A percentile compares a stretch with the other conserved stretches of the same genome.
These are phyloP conservation scores for Sporothrix protearum DNA, from an alignment of 2,329 filamentous ascomycete species.

Conservation along the genomic window DNA sequence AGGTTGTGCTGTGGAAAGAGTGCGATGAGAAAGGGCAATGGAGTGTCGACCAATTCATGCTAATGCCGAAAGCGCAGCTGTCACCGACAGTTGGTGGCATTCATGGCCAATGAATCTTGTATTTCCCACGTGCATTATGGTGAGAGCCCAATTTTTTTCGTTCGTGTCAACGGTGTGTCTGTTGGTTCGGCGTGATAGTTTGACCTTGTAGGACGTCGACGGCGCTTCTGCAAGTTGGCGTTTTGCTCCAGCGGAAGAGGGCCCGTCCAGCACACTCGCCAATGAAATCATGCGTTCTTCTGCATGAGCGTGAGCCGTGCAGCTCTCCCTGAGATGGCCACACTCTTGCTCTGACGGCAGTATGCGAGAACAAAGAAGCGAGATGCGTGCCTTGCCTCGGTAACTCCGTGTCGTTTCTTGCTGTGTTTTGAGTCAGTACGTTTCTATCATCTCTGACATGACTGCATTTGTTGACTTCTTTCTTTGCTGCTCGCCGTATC, in stretches of 20 bases:
- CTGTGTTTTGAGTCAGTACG: not conserved
- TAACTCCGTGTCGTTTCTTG: not conserved
- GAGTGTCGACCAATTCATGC: not conserved
- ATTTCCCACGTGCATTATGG: not conserved
- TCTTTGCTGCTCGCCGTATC: not conserved
- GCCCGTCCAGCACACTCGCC: not conserved
- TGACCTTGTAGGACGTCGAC: not conserved
- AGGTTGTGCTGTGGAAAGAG: no score
- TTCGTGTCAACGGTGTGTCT: not conserved
- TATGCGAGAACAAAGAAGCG: not conserved
- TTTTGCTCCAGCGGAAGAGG: not conserved
- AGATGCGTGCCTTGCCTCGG: not conserved
- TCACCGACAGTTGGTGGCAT: not conserved
- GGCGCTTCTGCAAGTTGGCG: not conserved
- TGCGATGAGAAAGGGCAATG: not conserved
- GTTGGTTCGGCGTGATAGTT: slow-evolving; percentile 15
- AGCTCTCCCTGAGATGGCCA: not conserved
- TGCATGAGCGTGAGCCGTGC: not conserved
- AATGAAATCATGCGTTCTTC: not conserved
- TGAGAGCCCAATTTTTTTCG: no score
- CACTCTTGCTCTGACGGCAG: no score
- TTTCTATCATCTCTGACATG: not conserved
- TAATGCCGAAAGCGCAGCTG: not conserved
- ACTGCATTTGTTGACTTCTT: not conserved
- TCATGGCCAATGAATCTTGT: not conserved